These are phyloP conservation scores for Cicer yamashitae DNA, from an alignment of 306 rosid species.

Conservation along the genomic window DNA sequence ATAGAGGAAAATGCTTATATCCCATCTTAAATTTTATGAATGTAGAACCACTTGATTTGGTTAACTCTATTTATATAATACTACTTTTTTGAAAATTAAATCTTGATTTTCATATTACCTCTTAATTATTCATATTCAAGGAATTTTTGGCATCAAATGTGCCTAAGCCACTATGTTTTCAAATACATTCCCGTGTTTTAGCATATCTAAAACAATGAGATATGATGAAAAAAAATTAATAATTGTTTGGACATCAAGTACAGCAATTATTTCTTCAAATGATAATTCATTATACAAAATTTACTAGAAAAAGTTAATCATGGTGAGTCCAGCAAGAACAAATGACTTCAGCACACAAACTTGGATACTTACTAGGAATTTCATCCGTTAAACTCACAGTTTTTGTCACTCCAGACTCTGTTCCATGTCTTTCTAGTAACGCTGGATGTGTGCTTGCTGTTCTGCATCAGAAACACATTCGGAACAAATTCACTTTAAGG, in stretches of 20 bases:
- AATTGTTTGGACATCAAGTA: conserved; percentile 5
- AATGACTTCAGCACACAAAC: conserved; percentile 38
- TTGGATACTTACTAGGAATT: conserved; percentile 53
- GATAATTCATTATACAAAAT: conserved; percentile 32
- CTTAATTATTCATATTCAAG: conserved; percentile 11
- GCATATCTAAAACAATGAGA: conserved; percentile 31
- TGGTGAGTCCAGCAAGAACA: conserved; percentile 22
- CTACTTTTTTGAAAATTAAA: neutral
- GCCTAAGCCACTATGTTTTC: neutral
- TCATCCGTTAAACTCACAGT: conserved; percentile 48
- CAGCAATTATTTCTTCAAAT: conserved; percentile 28
- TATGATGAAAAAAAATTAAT: neutral
- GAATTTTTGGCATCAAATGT: conserved; percentile 13
- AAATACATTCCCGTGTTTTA: too few relatives aligned
- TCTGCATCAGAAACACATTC: conserved; percentile 57
- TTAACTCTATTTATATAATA: neutral
- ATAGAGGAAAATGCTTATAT: neutral
- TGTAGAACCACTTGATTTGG: conserved; percentile 4
- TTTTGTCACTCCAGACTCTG: conserved; percentile 58
- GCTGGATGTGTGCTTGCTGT: conserved; percentile 52
- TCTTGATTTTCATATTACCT: neutral
- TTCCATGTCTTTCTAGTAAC: conserved; percentile 57
- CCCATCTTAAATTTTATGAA: conserved; percentile 24
- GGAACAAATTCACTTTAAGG: conserved; percentile 39
- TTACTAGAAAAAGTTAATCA: conserved; percentile 30